phyloP scores from a whole-genome alignment of 352 stramenopile genomes.

The Globisporangium canariense region DNA sequence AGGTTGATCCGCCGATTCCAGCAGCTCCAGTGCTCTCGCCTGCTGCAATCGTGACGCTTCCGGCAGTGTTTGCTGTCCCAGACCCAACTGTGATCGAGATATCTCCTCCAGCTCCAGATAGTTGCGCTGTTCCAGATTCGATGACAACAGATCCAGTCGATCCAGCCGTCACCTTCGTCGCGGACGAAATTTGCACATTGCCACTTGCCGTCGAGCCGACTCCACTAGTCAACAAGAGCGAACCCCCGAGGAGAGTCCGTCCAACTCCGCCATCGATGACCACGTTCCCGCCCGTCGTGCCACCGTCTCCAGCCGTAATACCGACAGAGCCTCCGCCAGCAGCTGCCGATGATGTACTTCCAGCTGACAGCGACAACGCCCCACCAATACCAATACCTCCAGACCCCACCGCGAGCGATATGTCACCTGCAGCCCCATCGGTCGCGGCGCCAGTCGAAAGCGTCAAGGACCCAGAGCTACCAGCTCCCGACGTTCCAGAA shows the following conservation, averaged over 20 bases:
- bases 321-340: conserved; percentile 25
- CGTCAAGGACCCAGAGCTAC: conserved; percentile 44
- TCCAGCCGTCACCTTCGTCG: conserved; percentile 25
- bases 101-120: conserved; percentile 27
- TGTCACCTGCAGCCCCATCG: conserved; percentile 46
- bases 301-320: conserved; percentile 32
- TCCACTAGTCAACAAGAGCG: conserved; percentile 34
- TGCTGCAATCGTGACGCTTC: conserved; percentile 31
- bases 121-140: conserved; percentile 24
- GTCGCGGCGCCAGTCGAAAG: conserved; percentile 40
- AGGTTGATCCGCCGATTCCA: conserved; percentile 18
- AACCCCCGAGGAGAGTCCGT: conserved; percentile 24
- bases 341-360: conserved; percentile 21
- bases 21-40: conserved; percentile 29
- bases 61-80: conserved; percentile 26
- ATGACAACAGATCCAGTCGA: conserved; percentile 29
- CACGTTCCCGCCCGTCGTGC: conserved; percentile 27
- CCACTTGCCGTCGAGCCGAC: conserved; percentile 31
- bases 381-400: conserved; percentile 40
- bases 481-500: conserved; percentile 36
- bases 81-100: conserved; percentile 32
- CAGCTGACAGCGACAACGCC: conserved; percentile 32
- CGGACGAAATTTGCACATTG: conserved; percentile 28
- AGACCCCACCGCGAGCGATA: conserved; percentile 38
- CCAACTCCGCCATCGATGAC: conserved; percentile 10